Percentiles rank a stretch among this genome's conserved stretches.
Evolutionary conservation across 2,329 filamentous ascomycete species (phyloP).

Genomic region (Tolypocladium paradoxum): DNA sequence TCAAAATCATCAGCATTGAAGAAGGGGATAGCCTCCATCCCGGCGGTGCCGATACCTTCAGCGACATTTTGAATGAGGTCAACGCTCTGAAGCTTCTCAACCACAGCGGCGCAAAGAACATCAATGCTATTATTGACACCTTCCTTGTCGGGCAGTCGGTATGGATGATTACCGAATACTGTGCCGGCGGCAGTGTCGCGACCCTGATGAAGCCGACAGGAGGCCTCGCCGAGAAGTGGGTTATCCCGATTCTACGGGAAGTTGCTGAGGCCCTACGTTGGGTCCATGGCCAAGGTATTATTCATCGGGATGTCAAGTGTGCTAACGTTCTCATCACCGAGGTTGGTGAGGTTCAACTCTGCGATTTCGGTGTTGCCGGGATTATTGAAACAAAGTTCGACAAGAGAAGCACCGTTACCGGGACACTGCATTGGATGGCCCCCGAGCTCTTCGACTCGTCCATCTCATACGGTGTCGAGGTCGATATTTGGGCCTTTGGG

Average conservation of each 20-base stretch:
- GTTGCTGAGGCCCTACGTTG: constrained; percentile 55
- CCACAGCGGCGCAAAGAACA: constrained; percentile 65
- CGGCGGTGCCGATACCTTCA: constrained; percentile 54
- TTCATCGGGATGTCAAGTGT: constrained; percentile 63
- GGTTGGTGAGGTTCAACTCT: constrained; percentile 65
- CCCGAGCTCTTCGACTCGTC: constrained; percentile 61
- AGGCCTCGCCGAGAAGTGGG: constrained; percentile 58
- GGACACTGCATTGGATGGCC: constrained; percentile 80
- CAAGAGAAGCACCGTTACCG: constrained; percentile 71
- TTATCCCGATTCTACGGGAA: constrained; percentile 55
- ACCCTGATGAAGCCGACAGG: constrained; percentile 60
- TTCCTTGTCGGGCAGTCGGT: constrained; percentile 67
- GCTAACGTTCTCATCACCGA: constrained; percentile 75
- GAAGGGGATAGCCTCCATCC: constrained; percentile 59
- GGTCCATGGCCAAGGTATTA: constrained; percentile 58
- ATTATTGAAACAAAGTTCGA: constrained; percentile 65
- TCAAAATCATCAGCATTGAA: constrained; percentile 80
- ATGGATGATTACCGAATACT: constrained; percentile 85
- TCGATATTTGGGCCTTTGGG: constrained; percentile 80
- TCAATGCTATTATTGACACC: constrained; percentile 73
- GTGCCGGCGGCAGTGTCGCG: constrained; percentile 71
- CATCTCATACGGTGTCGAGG: constrained; percentile 57
- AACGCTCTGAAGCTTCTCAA: constrained; percentile 61
- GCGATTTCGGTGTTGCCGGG: constrained; percentile 75
- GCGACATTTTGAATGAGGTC: constrained; percentile 59